Percentiles rank a stretch among this genome's conserved stretches.
Conservation (phyloP, 2,329 filamentous ascomycete genomes). For the Niveomyces coronatus region DNA sequence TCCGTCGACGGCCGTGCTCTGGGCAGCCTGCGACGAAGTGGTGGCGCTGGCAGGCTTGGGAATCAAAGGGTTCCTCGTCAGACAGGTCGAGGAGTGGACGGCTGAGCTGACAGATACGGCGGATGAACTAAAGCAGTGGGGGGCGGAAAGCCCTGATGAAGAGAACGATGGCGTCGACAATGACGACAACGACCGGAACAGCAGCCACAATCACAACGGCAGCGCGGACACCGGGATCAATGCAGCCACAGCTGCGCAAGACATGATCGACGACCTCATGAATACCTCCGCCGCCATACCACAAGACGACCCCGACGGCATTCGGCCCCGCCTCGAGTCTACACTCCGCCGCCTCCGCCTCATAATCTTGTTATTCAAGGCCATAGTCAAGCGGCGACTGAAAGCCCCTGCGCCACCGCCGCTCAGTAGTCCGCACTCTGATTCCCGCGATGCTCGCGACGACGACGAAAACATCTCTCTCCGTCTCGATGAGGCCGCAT, state of each 20-base stretch:
- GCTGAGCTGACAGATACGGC: constrained; percentile 74
- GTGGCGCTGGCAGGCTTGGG: constrained; percentile 54
- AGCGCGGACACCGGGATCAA: constrained; percentile 21
- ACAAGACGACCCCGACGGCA: constrained; percentile 48
- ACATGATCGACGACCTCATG: constrained; percentile 60
- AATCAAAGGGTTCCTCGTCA: constrained; percentile 57
- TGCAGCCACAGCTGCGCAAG: constrained; percentile 34
- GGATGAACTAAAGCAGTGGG: constrained; percentile 81
- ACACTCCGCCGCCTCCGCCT: constrained; percentile 57
- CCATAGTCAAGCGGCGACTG: constrained; percentile 58
- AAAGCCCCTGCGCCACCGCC: constrained; percentile 37
- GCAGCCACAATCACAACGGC: constrained; percentile 33
- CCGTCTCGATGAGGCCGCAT: constrained; percentile 46
- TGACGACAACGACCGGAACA: constrained; percentile 30
- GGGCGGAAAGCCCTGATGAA: constrained; percentile 57
- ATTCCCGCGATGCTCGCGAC: too few relatives aligned
- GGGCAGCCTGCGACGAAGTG: constrained; percentile 72
- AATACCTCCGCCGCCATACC: constrained; percentile 51
- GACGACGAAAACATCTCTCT: constrained; percentile 22
- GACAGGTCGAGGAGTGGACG: constrained; percentile 62
- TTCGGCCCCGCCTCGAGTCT: constrained; percentile 55
- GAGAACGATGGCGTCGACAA: constrained; percentile 44
- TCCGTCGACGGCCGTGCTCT: constrained; percentile 64
- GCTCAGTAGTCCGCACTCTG: too few relatives aligned
- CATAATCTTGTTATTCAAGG: constrained; percentile 57